phyloP scores from a whole-genome alignment of 805 yeast genomes.

The Cephaloascus albidus region DNA sequence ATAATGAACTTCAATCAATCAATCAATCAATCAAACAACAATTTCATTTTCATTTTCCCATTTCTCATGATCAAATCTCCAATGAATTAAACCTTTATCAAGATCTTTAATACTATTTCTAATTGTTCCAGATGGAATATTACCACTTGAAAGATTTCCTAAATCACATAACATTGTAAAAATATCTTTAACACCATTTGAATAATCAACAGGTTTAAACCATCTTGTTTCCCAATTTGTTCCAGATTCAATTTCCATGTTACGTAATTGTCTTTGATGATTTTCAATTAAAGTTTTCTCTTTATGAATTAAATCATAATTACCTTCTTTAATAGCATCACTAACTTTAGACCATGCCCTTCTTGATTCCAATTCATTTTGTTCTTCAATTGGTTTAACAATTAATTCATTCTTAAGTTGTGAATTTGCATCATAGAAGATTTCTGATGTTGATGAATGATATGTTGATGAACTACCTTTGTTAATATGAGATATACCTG shows the following conservation, averaged over 20 bases:
- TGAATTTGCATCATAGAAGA: conserved; percentile 56
- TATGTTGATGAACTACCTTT: conserved; percentile 43
- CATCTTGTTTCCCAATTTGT: conserved; percentile 71
- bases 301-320: conserved; percentile 64
- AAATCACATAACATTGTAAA: conserved; percentile 27
- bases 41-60: conserved; percentile 58
- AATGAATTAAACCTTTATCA: conserved; percentile 43
- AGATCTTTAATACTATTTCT: conserved; percentile 47
- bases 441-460: conserved; percentile 28
- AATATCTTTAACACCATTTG: conserved; percentile 13
- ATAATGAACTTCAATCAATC: too few species aligned
- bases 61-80: conserved; percentile 54
- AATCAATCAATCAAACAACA: conserved; percentile 23
- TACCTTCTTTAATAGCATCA: conserved; percentile 68
- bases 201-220: conserved; percentile 44
- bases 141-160: conserved; percentile 49
- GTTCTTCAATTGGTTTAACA: conserved; percentile 79
- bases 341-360: conserved; percentile 89
- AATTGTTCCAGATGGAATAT: conserved; percentile 59
- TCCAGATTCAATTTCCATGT: conserved; percentile 58
- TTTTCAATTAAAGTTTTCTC: conserved; percentile 78
- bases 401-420: conserved; percentile 42
- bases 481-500: conserved; percentile 57
- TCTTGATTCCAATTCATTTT: conserved; percentile 75
- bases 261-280: conserved; percentile 74